Percentiles rank a stretch among this genome's conserved stretches.
These are phyloP conservation scores for Moniliella sp. DNA, from an alignment of 1,284 basidiomycete genomes.

Conservation along the genomic window DNA sequence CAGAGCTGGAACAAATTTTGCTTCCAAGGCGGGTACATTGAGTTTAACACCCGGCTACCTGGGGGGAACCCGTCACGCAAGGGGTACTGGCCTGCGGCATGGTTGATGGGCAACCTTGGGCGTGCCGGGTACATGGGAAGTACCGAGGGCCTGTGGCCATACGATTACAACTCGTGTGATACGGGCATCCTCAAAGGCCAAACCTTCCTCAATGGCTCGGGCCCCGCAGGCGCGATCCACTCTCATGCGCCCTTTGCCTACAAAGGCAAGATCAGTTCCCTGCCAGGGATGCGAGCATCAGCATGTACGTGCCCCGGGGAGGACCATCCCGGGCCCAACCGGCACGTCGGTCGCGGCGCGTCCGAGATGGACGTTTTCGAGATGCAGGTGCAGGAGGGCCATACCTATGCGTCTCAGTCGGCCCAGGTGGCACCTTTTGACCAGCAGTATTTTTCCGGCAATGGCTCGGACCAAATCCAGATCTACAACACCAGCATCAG, in stretches of 20 bases:
- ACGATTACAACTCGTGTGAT: slow-evolving; percentile 5
- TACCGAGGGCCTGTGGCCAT: slow-evolving; percentile 8
- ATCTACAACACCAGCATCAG: slow-evolving; percentile 10
- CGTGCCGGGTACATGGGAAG: slow-evolving; percentile 4
- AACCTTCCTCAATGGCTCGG: slow-evolving; percentile 11
- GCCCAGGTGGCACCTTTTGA: slow-evolving; percentile 7
- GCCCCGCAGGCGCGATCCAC: slow-evolving; percentile 10
- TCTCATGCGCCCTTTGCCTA: slow-evolving; percentile 17
- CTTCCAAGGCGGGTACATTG: slow-evolving; percentile 7
- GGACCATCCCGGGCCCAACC: slow-evolving; percentile 7
- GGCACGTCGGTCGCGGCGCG: slow-evolving; percentile 4
- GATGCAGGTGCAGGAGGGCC: slow-evolving; percentile 4
- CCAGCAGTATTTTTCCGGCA: slow-evolving; percentile 4
- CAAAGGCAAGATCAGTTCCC: slow-evolving; percentile 5
- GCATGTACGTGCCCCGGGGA: slow-evolving; percentile 7
- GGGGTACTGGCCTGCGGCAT: slow-evolving; percentile 8
- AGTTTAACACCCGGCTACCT: slow-evolving; percentile 6
- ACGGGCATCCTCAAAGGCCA: slow-evolving; percentile 17
- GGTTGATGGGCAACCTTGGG: slow-evolving; percentile 7
- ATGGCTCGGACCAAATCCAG: slow-evolving; percentile 3
- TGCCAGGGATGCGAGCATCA: slow-evolving; percentile 6
- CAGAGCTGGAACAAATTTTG: slow-evolving; percentile 32
- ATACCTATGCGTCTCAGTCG: slow-evolving; percentile 6
- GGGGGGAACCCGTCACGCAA: slow-evolving; percentile 5
- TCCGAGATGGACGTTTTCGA: slow-evolving; percentile 7